These are phyloP conservation scores for Rhodotorula babjevae DNA, from an alignment of 768 basidiomycete genomes.

Conservation along the genomic window DNA sequence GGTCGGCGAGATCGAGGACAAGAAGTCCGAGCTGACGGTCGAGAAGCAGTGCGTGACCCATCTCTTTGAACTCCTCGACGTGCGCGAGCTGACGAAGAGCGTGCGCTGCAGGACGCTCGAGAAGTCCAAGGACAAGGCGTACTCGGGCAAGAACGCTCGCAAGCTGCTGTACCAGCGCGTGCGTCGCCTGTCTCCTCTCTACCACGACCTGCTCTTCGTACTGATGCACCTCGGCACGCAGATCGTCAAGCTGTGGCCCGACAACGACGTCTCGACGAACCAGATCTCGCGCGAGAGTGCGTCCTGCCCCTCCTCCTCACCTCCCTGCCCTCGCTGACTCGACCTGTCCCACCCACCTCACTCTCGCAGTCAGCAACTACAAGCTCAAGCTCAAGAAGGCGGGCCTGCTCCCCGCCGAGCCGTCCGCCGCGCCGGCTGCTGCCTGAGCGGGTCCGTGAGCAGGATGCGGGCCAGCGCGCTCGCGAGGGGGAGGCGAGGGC, in stretches of 20 bases:
- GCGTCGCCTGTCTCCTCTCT: slow-evolving; percentile 20
- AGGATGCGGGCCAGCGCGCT: no score
- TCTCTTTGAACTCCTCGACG: no score
- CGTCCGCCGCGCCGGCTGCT: neutral
- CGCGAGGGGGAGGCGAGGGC: no score
- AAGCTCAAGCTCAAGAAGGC: slow-evolving; percentile 27
- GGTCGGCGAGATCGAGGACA: slow-evolving; percentile 73
- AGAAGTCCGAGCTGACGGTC: slow-evolving; percentile 60
- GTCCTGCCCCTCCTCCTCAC: neutral
- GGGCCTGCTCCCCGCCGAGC: slow-evolving; percentile 10
- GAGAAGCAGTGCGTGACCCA: slow-evolving; percentile 49
- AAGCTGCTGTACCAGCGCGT: slow-evolving; percentile 78
- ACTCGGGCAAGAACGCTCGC: slow-evolving; percentile 69
- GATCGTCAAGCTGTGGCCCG: slow-evolving; percentile 29
- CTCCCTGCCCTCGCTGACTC: neutral
- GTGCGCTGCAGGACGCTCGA: slow-evolving; percentile 53
- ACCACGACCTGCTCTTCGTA: no score
- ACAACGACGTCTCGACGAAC: slow-evolving; percentile 22
- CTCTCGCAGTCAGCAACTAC: slow-evolving; percentile 26
- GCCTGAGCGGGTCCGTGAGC: neutral
- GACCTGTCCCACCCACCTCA: no score
- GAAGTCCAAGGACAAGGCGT: slow-evolving; percentile 50
- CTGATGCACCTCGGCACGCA: neutral
- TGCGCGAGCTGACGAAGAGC: neutral
- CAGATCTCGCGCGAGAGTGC: slow-evolving; percentile 39